Base-by-base conservation (phyloP, 169 alveolate species). In the Toxoplasma gondii region DNA sequence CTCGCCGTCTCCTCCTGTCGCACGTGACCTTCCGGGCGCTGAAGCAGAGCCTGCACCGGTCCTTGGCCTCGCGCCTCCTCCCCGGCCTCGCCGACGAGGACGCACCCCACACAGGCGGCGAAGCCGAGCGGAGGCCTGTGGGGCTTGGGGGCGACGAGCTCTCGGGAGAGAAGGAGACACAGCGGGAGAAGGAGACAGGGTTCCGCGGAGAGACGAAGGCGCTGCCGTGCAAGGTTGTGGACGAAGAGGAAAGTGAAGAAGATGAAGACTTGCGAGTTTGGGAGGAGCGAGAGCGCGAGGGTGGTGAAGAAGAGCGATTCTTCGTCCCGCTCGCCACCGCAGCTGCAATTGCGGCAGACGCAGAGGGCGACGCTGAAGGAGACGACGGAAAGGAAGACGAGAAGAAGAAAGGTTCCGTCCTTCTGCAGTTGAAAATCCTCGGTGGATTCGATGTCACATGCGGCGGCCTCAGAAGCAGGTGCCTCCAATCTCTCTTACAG, bases 391-490 rank as follows among this genome's bases (percentile, higher is more conserved):
- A 38, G 86, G 86, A 19, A 17, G 86, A 31, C 39, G 86, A 64
- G 44, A 31, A 31, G 45, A 78, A 38, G 86, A 78, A 82, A 9
- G 5, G 10, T 2, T 1, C 5, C 16, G 90, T 82, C 34, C 67
- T 82, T 9, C 64, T 82, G 34, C 90, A 44, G 43, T 41, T 82
- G 90, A 2, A 82, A 67, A 41, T 82, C 19, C 90, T 82, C 53
- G 36, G 41, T 5, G 67, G 90, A 4, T 82, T 82, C 90, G 90
- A 82, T 41, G 36, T 41, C 41, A 10, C 90, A 4, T 82, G 90
- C 67, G 90, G 67, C 38, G 90, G 92, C 81, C 95, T 92, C 5
- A 83, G 95, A 24, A 80, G 88, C 41, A 74, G 69, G n/a, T 82
- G 90, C 38, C 90, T 82, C 38, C 34, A 17, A 1, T 2, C 90